Percentiles rank a stretch among this genome's conserved stretches.
Evolutionary conservation across 2,329 filamentous ascomycete genomes (phyloP).

Genomic region (Penicillium sp.): DNA sequence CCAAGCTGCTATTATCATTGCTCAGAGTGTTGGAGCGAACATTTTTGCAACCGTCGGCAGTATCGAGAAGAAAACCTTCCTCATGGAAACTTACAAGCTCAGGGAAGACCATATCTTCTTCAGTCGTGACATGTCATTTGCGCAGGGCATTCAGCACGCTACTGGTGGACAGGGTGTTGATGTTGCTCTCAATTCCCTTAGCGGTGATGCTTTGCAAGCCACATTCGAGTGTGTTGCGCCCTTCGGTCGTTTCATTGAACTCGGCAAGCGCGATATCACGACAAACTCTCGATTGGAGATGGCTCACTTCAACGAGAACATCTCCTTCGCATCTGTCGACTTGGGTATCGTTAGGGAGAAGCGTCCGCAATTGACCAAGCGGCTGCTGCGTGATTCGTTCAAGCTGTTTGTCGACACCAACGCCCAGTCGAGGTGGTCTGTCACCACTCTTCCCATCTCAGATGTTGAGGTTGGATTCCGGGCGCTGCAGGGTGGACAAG

Average conservation of each 20-base stretch:
- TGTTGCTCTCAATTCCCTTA: constrained; percentile 32
- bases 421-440: constrained; percentile 19
- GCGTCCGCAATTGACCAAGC: constrained; percentile 24
- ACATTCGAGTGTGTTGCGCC: constrained; percentile 32
- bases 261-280: constrained; percentile 36
- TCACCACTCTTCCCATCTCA: constrained; percentile 23
- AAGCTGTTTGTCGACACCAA: constrained; percentile 15
- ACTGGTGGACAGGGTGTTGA: constrained; percentile 30
- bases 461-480: constrained; percentile 28
- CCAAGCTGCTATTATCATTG: constrained; percentile 28
- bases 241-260: constrained; percentile 36
- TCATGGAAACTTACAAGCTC: constrained; percentile 20
- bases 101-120: constrained; percentile 19
- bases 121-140: constrained; percentile 25
- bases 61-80: constrained; percentile 22
- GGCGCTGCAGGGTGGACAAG: constrained; percentile 25
- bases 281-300: constrained; percentile 47
- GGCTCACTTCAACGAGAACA: constrained; percentile 47
- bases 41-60: constrained; percentile 28
- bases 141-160: constrained; percentile 28
- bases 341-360: constrained; percentile 31
- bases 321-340: constrained; percentile 48
- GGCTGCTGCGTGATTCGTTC: constrained; percentile 27
- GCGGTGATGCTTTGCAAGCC: constrained; percentile 29
- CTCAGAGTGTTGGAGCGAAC: constrained; percentile 24